Conservation (phyloP, 768 basidiomycete genomes). For the Rhizopogon salebrosus region DNA sequence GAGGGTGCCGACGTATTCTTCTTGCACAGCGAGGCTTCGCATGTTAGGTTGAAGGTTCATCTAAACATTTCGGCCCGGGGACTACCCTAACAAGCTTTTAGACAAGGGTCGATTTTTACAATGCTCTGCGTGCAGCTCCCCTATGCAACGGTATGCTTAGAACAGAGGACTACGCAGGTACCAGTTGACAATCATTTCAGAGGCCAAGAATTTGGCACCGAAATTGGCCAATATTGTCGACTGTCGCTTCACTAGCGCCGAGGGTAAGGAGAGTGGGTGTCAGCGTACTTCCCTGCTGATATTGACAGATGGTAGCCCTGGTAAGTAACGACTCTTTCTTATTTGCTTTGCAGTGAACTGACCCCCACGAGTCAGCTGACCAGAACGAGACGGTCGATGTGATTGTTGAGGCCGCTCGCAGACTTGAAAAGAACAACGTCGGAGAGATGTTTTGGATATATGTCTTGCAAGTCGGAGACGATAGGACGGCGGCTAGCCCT, state of each 20-base stretch:
- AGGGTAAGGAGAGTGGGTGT: conserved; percentile 1
- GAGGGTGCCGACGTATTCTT: conserved; percentile 15
- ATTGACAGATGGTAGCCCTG: conserved; percentile 15
- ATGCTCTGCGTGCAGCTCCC: conserved; percentile 6
- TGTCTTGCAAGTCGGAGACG: conserved; percentile 18
- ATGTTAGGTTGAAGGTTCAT: conserved; percentile 8
- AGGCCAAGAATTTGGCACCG: conserved; percentile 1
- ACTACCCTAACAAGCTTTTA: neutral
- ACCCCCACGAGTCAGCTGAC: conserved; percentile 9
- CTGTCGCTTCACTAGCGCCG: conserved; percentile 2
- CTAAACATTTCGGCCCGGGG: too few relatives aligned
- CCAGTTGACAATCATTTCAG: neutral
- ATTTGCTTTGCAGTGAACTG: neutral
- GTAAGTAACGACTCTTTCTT: conserved; percentile 5
- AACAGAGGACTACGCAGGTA: neutral
- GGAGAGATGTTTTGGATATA: conserved; percentile 18
- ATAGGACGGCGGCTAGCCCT: conserved; percentile 17
- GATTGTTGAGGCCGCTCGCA: conserved; percentile 7
- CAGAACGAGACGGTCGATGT: conserved; percentile 7
- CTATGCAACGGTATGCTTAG: neutral
- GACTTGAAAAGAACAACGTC: conserved; percentile 6
- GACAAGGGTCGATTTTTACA: conserved; percentile 12
- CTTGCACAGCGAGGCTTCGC: conserved; percentile 6
- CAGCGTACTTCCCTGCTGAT: conserved; percentile 11
- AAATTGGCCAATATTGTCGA: conserved; percentile 18